phyloP scores from a whole-genome alignment of 805 yeast genomes.

The Saitoella complicata region DNA sequence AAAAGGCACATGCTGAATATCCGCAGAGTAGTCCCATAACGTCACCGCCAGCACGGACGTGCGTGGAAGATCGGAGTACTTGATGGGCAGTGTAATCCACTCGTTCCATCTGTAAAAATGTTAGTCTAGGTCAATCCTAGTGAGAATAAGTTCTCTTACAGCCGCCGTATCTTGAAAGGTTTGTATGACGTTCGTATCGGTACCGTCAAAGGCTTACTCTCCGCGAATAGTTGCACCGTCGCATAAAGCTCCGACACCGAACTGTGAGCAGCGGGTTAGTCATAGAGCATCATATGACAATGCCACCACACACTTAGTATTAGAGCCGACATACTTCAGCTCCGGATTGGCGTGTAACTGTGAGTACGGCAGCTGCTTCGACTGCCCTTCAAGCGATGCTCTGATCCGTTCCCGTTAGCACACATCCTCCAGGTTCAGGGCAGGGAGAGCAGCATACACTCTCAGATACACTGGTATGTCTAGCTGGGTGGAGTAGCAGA shows the following conservation, averaged over 20 bases:
- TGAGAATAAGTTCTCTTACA: too few relatives aligned
- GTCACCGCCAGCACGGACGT: constrained; percentile 43
- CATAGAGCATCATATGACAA: background rate
- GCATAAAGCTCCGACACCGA: constrained; percentile 24
- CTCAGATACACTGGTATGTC: constrained; percentile 33
- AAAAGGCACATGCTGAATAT: constrained; percentile 31
- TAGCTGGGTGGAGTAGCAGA: constrained; percentile 41
- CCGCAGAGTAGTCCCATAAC: constrained; percentile 52
- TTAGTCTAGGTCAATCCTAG: too few relatives aligned
- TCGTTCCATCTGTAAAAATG: constrained; percentile 40
- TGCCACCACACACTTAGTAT: constrained; percentile 17
- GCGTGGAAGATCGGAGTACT: constrained; percentile 52
- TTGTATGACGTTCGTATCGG: constrained; percentile 36
- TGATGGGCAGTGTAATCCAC: constrained; percentile 58
- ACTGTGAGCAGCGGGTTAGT: constrained; percentile 4
- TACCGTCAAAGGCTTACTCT: constrained; percentile 31
- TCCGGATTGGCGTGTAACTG: constrained; percentile 33
- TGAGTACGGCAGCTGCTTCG: constrained; percentile 28
- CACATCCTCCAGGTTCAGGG: too few relatives aligned
- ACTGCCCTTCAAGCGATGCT: constrained; percentile 30
- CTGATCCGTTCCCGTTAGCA: constrained; percentile 8
- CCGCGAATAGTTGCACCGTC: constrained; percentile 30
- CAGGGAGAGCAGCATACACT: constrained; percentile 18
- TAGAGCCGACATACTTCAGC: constrained; percentile 27
- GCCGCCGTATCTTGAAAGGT: constrained; percentile 23